These are phyloP conservation scores for Candolleomyces aberdarensis DNA, from an alignment of 768 basidiomycete genomes.

Conservation along the genomic window DNA sequence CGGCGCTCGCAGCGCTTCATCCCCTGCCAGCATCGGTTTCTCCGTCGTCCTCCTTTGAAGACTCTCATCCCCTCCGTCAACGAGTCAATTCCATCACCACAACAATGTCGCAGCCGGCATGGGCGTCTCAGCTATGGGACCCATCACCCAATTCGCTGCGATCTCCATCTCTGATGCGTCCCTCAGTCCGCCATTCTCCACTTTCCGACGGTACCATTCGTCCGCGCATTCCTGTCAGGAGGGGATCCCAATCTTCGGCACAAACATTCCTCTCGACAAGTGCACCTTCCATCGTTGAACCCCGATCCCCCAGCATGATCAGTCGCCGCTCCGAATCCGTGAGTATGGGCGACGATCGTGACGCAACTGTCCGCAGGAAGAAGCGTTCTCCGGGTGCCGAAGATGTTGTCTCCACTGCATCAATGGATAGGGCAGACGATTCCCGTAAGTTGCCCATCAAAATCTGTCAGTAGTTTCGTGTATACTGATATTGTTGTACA, in stretches of 20 bases:
- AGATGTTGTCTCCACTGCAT: conserved; percentile 19
- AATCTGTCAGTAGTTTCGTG: conserved; percentile 12
- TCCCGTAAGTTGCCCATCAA: conserved; percentile 38
- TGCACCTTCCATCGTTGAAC: conserved; percentile 57
- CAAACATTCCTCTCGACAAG: conserved; percentile 69
- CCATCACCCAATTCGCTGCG: conserved; percentile 38
- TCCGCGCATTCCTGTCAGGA: conserved; percentile 39
- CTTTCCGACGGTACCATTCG: conserved; percentile 39
- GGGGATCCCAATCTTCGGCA: conserved; percentile 45
- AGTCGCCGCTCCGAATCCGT: conserved; percentile 67
- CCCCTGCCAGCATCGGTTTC: conserved; percentile 62
- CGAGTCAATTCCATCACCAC: conserved; percentile 58
- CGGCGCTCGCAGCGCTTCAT: conserved; percentile 57
- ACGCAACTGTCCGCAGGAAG: conserved; percentile 72
- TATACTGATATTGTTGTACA: conserved; percentile 26
- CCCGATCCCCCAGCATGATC: conserved; percentile 51
- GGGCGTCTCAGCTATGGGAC: conserved; percentile 70
- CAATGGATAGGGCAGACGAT: conserved; percentile 38
- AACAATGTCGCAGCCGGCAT: conserved; percentile 45
- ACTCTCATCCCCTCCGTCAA: conserved; percentile 36
- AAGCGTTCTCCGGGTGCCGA: conserved; percentile 39
- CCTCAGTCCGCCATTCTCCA: conserved; percentile 47
- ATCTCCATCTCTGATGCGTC: conserved; percentile 41
- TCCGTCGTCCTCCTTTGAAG: conserved; percentile 52
- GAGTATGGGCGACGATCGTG: conserved; percentile 57